Evolutionary conservation across 108 stramenopile species (phyloP).

Genomic region (Craspedostauros australis): DNA sequence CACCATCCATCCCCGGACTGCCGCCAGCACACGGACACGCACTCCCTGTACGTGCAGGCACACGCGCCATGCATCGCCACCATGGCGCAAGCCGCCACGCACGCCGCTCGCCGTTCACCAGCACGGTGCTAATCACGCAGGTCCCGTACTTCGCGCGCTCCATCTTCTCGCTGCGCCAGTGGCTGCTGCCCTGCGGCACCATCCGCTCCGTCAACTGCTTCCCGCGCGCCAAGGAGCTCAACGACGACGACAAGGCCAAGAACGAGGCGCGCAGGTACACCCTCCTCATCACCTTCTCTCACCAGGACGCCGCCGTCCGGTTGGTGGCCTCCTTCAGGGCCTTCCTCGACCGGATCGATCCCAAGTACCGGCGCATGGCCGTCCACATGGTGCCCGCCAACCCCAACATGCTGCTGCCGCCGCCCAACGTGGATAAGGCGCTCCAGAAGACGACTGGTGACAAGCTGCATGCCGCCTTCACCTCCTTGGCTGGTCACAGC

Average conservation of each 20-base stretch:
- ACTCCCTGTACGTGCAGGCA: too few species aligned
- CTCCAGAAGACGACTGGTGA: slow-evolving; percentile 13
- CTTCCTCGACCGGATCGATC: slow-evolving; percentile 15
- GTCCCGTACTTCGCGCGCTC: slow-evolving; percentile 25
- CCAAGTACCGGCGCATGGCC: slow-evolving; percentile 16
- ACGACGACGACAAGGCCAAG: background rate
- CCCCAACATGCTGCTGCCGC: slow-evolving; percentile 38
- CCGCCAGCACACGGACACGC: too few species aligned
- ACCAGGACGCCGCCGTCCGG: slow-evolving; percentile 44
- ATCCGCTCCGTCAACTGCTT: slow-evolving; percentile 21
- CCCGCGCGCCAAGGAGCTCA: slow-evolving; percentile 4
- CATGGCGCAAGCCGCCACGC: too few species aligned
- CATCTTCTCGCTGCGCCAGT: slow-evolving; percentile 19
- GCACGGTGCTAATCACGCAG: slow-evolving; percentile 25
- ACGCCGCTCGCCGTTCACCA: slow-evolving; percentile 27
- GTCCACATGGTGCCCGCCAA: slow-evolving; percentile 41
- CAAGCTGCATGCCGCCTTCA: slow-evolving; percentile 9
- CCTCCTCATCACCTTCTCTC: slow-evolving; percentile 34
- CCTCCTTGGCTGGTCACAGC: background rate
- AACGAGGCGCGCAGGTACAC: slow-evolving; percentile 1
- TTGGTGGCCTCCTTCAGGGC: slow-evolving; percentile 21
- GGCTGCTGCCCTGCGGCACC: slow-evolving; percentile 26
- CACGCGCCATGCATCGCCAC: too few species aligned
- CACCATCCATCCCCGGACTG: too few species aligned
- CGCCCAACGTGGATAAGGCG: slow-evolving; percentile 24